Evolutionary conservation across 1,284 basidiomycete genomes (phyloP).

Genomic region (Coniophora puteana): DNA sequence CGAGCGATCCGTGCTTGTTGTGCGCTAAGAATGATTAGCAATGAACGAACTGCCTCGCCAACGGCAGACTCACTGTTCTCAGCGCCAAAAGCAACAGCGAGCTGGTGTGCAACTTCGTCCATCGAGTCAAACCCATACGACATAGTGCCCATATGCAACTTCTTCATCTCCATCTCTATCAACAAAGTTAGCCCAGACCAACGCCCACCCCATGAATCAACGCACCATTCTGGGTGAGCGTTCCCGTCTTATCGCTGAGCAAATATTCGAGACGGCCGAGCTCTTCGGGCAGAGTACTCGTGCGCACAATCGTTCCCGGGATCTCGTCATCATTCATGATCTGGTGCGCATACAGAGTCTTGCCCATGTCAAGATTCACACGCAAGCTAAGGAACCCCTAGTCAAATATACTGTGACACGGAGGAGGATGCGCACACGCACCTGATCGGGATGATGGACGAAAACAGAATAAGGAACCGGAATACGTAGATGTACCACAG

Average conservation of each 20-base stretch:
- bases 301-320: slow-evolving; percentile 92
- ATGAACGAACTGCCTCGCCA: slow-evolving; percentile 13
- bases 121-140: slow-evolving; percentile 96
- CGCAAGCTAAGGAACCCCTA: slow-evolving; percentile 63
- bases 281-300: slow-evolving; percentile 96
- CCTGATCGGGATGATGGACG: slow-evolving; percentile 99
- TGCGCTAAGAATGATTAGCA: no score
- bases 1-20: slow-evolving; percentile 46
- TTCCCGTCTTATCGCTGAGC: slow-evolving; percentile 97
- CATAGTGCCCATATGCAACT: slow-evolving; percentile 98
- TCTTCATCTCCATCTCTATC: slow-evolving; percentile 98
- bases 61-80: no score
- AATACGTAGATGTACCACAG: slow-evolving; percentile 97
- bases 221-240: slow-evolving; percentile 93
- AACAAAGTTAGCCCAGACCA: background rate
- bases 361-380: slow-evolving; percentile 99
- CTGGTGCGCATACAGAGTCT: slow-evolving; percentile 94
- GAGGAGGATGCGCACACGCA: slow-evolving; percentile 31
- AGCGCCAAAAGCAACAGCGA: slow-evolving; percentile 76
- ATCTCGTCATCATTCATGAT: slow-evolving; percentile 95
- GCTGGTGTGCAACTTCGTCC: slow-evolving; percentile 94
- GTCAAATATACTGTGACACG: background rate
- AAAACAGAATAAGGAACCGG: slow-evolving; percentile 96
- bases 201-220: no score
- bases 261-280: slow-evolving; percentile 95